Conservation (phyloP, 345 rosid species). For the Salix dunnii region DNA sequence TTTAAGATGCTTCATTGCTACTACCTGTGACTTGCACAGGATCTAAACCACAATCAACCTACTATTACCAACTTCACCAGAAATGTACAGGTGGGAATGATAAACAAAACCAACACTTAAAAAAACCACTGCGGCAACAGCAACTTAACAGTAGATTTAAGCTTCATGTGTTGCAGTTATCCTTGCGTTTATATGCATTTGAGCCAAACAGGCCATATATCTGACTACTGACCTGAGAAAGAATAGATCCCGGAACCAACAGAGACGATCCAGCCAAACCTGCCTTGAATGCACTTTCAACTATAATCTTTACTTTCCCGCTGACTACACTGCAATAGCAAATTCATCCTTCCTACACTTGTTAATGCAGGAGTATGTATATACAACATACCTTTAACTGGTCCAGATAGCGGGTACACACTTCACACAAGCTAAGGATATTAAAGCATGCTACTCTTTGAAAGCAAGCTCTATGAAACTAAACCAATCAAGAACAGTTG, state of each 20-base stretch:
- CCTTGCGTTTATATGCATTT: neutral
- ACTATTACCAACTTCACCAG: constrained; percentile 4
- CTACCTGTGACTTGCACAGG: neutral
- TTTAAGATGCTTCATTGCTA: neutral
- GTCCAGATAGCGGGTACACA: neutral
- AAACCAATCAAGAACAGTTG: neutral
- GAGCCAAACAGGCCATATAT: neutral
- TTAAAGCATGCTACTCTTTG: neutral
- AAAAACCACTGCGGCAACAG: neutral
- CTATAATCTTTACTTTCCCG: neutral
- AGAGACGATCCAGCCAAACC: neutral
- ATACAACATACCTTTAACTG: neutral
- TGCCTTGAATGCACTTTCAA: neutral
- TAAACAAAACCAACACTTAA: neutral
- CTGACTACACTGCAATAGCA: neutral
- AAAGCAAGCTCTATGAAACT: neutral
- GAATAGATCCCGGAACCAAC: neutral
- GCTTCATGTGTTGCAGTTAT: neutral
- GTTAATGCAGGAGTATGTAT: neutral
- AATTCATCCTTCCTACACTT: neutral
- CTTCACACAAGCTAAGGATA: neutral
- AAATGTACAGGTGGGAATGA: constrained; percentile 1
- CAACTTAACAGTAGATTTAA: no score
- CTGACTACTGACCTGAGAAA: neutral
- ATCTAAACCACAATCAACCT: constrained; percentile 10